Conservation (phyloP, 306 rosid species). For the Inga leiocalycina region DNA sequence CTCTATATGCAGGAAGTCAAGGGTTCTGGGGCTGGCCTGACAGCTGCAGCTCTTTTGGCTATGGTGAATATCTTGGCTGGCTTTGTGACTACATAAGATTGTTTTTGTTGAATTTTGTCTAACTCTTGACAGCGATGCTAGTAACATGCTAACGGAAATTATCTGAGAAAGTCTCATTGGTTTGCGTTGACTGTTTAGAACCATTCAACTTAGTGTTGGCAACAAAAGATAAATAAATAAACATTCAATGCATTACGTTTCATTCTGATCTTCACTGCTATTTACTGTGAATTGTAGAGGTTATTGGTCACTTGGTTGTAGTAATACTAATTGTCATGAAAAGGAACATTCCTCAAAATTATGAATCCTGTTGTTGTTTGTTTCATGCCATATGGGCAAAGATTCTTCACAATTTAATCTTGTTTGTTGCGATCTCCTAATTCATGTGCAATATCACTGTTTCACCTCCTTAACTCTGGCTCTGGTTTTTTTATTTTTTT, state of each 20-base stretch:
- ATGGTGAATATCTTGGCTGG: conserved; percentile 52
- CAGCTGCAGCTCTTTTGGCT: conserved; percentile 74
- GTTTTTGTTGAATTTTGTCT: conserved; percentile 1
- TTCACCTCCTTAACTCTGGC: not conserved
- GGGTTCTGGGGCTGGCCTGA: conserved; percentile 77
- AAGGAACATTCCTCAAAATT: not conserved
- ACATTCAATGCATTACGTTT: not conserved
- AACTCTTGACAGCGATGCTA: not conserved
- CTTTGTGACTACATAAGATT: conserved; percentile 27
- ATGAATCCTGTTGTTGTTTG: not conserved
- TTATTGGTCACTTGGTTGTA: not conserved
- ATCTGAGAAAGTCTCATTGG: not conserved
- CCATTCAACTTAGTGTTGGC: not conserved
- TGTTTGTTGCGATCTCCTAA: not conserved
- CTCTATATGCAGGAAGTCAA: conserved; percentile 57
- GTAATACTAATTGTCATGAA: not conserved
- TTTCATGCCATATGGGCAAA: not conserved
- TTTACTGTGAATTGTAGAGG: not conserved
- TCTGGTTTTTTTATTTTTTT: not conserved
- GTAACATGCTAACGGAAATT: conserved; percentile 9
- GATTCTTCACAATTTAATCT: not conserved
- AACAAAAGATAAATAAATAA: not conserved
- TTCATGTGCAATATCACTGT: not conserved
- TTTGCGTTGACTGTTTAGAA: conserved; percentile 6
- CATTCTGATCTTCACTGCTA: not conserved